These are phyloP conservation scores for Thalassiosira livingstoniorum DNA, from an alignment of 352 stramenopile genomes.

Conservation along the genomic window DNA sequence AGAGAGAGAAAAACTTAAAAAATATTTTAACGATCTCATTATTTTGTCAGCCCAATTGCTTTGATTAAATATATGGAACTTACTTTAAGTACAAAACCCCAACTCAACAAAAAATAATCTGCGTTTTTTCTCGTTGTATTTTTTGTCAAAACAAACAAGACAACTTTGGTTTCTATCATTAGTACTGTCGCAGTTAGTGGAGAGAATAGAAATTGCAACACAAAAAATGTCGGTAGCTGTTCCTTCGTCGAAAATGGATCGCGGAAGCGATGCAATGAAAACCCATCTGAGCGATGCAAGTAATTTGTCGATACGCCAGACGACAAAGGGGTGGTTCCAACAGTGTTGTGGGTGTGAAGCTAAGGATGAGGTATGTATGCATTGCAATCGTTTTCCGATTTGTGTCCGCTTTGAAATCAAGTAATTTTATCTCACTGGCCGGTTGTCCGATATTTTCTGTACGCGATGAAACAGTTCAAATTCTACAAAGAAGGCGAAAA, in stretches of 20 bases:
- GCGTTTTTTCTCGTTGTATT: too few species aligned
- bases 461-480: constrained; percentile 17
- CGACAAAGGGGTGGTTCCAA: constrained; percentile 64
- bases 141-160: too few species aligned
- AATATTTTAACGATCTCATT: too few species aligned
- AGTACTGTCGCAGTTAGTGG: too few species aligned
- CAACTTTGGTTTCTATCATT: too few species aligned
- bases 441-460: not conserved
- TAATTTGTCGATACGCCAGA: constrained; percentile 53
- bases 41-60: too few species aligned
- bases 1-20: too few species aligned
- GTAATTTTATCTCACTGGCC: not conserved
- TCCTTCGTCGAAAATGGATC: constrained; percentile 59
- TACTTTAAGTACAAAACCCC: too few species aligned
- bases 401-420: not conserved
- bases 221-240: not conserved
- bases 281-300: constrained; percentile 30
- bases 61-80: too few species aligned
- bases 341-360: constrained; percentile 62
- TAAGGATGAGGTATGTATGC: constrained; percentile 57
- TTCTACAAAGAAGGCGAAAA: constrained; percentile 59
- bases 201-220: too few species aligned
- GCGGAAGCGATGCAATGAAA: constrained; percentile 57
- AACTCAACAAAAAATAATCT: too few species aligned
- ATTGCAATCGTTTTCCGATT: not conserved